Evolutionary conservation across 1,139 yeast species (phyloP).

Genomic region (Candida sojae): DNA sequence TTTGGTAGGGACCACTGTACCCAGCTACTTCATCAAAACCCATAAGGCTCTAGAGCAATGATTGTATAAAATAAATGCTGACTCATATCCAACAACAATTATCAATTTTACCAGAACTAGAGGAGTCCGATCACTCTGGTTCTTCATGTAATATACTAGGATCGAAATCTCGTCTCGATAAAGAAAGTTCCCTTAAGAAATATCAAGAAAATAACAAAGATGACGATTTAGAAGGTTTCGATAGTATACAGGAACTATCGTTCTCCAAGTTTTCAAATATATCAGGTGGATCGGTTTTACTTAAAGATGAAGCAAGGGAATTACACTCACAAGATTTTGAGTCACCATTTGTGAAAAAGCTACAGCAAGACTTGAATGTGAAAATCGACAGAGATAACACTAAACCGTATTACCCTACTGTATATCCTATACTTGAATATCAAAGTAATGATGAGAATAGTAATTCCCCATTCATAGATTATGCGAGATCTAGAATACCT

Average conservation of each 20-base stretch:
- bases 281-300: conserved; percentile 24
- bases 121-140: not conserved
- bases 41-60: not conserved
- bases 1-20: not conserved
- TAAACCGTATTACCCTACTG: conserved; percentile 5
- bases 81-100: conserved; percentile 9
- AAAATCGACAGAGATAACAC: conserved; percentile 5
- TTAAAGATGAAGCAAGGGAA: not conserved
- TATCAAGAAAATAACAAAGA: conserved; percentile 17
- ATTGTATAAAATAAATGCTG: conserved; percentile 7
- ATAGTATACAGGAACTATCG: conserved; percentile 31
- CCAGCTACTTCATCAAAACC: too few species aligned
- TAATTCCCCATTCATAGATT: conserved; percentile 10
- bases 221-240: conserved; percentile 20
- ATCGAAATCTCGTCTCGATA: conserved; percentile 3
- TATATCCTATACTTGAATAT: conserved; percentile 9
- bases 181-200: conserved; percentile 15
- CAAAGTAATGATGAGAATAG: conserved; percentile 9
- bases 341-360: conserved; percentile 30
- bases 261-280: conserved; percentile 39
- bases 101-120: not conserved
- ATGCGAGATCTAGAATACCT: not conserved
- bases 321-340: conserved; percentile 10
- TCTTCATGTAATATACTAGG: not conserved
- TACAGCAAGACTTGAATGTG: conserved; percentile 20